A percentile compares a stretch with the other conserved stretches of the same genome.
phyloP scores from a whole-genome alignment of 2,329 filamentous ascomycete species.

The Fusarium sp. region DNA sequence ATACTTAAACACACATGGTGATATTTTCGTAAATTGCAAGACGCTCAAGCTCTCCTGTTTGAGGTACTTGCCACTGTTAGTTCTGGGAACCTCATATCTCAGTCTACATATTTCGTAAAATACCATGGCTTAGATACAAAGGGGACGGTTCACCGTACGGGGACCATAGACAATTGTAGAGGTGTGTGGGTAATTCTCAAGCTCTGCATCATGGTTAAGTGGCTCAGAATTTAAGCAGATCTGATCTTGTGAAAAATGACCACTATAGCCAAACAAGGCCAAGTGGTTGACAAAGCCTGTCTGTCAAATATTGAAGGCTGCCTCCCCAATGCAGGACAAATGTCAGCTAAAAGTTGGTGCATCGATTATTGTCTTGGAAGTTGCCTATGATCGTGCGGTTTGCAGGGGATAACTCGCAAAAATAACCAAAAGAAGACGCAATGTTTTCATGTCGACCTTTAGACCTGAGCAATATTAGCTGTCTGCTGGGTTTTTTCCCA shows the following conservation, averaged over 20 bases:
- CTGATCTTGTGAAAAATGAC: constrained; percentile 26
- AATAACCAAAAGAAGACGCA: constrained; percentile 10
- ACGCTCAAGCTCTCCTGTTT: constrained; percentile 1
- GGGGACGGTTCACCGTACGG: neutral
- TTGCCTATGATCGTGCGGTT: constrained; percentile 17
- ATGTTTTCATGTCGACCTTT: neutral
- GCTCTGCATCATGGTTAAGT: constrained; percentile 8
- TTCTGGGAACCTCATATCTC: neutral
- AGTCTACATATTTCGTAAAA: neutral
- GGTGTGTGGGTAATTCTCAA: neutral
- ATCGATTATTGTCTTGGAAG: constrained; percentile 25
- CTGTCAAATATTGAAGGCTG: constrained; percentile 20
- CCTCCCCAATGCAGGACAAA: constrained; percentile 13
- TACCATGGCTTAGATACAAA: neutral
- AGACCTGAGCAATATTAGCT: constrained; percentile 5
- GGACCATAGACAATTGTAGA: neutral
- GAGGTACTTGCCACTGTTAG: neutral
- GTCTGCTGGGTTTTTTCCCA: constrained; percentile 3
- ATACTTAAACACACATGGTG: constrained; percentile 23
- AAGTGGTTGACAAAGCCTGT: constrained; percentile 26
- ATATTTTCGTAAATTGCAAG: constrained; percentile 17
- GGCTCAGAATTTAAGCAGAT: constrained; percentile 13
- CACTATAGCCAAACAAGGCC: constrained; percentile 22
- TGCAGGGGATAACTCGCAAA: constrained; percentile 12
- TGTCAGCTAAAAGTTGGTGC: constrained; percentile 19